These are phyloP conservation scores for Acanthochlamys bracteata DNA, from an alignment of 106 monocot genomes.

Conservation along the genomic window DNA sequence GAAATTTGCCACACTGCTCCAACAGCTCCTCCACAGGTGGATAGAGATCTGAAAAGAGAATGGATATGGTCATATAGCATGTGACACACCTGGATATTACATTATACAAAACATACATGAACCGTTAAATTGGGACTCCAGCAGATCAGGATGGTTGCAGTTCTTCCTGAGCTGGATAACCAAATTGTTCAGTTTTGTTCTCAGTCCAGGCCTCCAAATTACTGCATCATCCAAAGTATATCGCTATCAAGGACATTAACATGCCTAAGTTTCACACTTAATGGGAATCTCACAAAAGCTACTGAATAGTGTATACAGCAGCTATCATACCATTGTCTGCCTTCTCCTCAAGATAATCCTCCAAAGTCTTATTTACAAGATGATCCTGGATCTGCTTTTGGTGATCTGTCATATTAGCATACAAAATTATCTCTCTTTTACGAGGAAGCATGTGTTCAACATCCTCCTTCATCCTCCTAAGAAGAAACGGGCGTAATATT, in stretches of 20 bases:
- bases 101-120: slow-evolving; percentile 32
- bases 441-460: slow-evolving; percentile 89
- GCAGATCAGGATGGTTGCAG: slow-evolving; percentile 91
- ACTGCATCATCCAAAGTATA: slow-evolving; percentile 24
- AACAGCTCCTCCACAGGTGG: slow-evolving; percentile 61
- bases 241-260: not conserved
- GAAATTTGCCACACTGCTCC: slow-evolving; percentile 91
- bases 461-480: slow-evolving; percentile 86
- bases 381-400: slow-evolving; percentile 79
- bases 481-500: slow-evolving; percentile 90
- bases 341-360: slow-evolving; percentile 43
- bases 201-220: slow-evolving; percentile 42
- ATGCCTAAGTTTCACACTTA: not conserved
- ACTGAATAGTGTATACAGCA: not conserved
- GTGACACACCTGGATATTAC: too few species aligned
- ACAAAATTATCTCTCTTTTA: slow-evolving; percentile 97
- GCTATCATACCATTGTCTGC: slow-evolving; percentile 24
- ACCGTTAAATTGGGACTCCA: slow-evolving; percentile 55
- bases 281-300: not conserved
- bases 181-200: slow-evolving; percentile 68
- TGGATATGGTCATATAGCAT: not conserved
- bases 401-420: slow-evolving; percentile 84
- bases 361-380: slow-evolving; percentile 66
- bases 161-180: slow-evolving; percentile 80
- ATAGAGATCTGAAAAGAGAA: slow-evolving; percentile 38